Evolutionary conservation across 306 rosid genomes (phyloP), one percentile per base, ranked within the genome.

Genomic region (Argentina anserina): DNA sequence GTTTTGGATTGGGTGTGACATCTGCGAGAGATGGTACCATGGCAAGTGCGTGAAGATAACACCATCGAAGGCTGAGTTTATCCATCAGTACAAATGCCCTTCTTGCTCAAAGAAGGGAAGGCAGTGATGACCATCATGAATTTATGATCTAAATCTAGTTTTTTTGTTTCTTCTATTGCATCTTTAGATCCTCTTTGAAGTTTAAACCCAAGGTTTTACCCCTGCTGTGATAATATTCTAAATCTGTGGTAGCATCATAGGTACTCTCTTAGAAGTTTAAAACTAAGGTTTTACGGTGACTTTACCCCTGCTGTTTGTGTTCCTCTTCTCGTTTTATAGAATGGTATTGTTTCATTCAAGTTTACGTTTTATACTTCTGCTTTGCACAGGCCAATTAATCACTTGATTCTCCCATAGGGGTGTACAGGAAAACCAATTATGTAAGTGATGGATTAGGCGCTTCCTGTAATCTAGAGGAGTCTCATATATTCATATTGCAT

Each of bases 1-100:
- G 84, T 86, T 86, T 67, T 88, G 90, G 90, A 88, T 88, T 37
- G 81, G 86, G 56, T 85, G 92, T 5, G 90, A 87, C 77, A 81
- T 87, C 69, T 85, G 92, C 4, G 86, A 85, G 79, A 85, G 83
- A 78, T 88, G 92, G 92, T 83, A 62, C 77, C 90, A 86, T 40
- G 88, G 90, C 3, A 84, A 80, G 72, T 86, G 90, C 33, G 92
- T 87, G 80, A 85, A 86, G 87, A 83, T 87, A 56, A 86, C 88
- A 66, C 87, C 88, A 8, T 84, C 87, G 12, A 82, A 79, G 83
- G 89, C 89, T 2, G 89, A 85, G 43, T 76, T 72, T 39, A 85
- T 87, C 56, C 76, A 79, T 68, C 87, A 81, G 52, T 87, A 83
- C 80, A 85, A 85, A 74, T 87, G 92, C 71, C 89, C 89, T 60